Percentiles rank a stretch among this genome's conserved stretches.
phyloP scores from a whole-genome alignment of 306 rosid genomes.

The Quercus variabilis region DNA sequence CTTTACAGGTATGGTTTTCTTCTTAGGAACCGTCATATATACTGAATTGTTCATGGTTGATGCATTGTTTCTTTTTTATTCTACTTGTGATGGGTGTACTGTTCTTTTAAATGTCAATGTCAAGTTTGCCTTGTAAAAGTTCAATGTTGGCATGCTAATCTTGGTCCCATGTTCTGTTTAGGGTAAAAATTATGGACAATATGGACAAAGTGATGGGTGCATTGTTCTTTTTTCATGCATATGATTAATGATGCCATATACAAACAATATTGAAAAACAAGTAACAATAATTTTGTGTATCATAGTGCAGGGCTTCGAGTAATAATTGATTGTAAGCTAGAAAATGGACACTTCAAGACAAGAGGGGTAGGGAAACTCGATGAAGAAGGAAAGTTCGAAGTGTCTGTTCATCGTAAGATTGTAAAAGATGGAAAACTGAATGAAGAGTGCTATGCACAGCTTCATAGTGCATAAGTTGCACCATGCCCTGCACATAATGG shows the following conservation, averaged over 20 bases:
- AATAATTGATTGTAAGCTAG: conserved; percentile 65
- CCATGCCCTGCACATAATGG: too few relatives aligned
- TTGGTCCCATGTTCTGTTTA: background rate
- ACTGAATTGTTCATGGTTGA: too few relatives aligned
- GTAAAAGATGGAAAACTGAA: background rate
- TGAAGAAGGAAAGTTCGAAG: conserved; percentile 63
- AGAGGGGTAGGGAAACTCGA: conserved; percentile 63
- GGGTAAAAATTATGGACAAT: too few relatives aligned
- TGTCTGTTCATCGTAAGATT: conserved; percentile 53
- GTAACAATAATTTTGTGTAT: conserved; percentile 2
- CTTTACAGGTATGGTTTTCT: conserved; percentile 51
- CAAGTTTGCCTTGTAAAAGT: background rate
- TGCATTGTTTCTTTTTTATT: background rate
- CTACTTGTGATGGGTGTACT: background rate
- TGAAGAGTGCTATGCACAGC: too few relatives aligned
- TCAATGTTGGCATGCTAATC: background rate
- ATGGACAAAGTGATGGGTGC: too few relatives aligned
- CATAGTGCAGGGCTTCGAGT: conserved; percentile 55
- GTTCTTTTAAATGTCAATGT: background rate
- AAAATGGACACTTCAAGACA: conserved; percentile 53
- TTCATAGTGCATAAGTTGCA: too few relatives aligned
- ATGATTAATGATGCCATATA: background rate
- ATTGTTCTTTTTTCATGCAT: background rate
- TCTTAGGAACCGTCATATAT: too few relatives aligned
- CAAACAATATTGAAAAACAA: too few relatives aligned